A percentile compares a stretch with the other conserved stretches of the same genome.
These are phyloP conservation scores for Aspergillus ustus DNA, from an alignment of 2,329 filamentous ascomycete genomes.

Conservation along the genomic window DNA sequence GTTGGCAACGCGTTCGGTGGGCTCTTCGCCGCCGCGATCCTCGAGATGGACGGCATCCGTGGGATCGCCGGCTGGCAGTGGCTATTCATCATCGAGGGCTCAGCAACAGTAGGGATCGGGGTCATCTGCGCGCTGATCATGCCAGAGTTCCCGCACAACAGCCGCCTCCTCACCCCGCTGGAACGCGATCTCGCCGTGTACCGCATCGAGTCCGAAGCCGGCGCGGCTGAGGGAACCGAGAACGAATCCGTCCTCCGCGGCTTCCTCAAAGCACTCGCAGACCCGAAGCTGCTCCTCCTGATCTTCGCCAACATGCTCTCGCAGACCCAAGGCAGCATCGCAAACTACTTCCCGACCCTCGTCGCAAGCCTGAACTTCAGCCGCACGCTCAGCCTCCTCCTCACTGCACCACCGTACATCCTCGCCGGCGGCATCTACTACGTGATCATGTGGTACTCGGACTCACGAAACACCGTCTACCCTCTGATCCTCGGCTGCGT, in stretches of 20 bases:
- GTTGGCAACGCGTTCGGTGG: slow-evolving; percentile 34
- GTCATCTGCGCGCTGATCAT: slow-evolving; percentile 41
- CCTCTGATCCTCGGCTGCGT: slow-evolving; percentile 43
- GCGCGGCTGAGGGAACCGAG: slow-evolving; percentile 45
- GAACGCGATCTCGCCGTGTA: slow-evolving; percentile 31
- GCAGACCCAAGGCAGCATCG: slow-evolving; percentile 42
- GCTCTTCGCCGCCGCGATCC: slow-evolving; percentile 32
- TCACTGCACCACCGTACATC: slow-evolving; percentile 55
- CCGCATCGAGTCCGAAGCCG: slow-evolving; percentile 40
- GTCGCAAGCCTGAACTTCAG: slow-evolving; percentile 28
- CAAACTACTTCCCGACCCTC: slow-evolving; percentile 34
- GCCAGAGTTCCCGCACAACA: slow-evolving; percentile 48
- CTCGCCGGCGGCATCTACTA: slow-evolving; percentile 45
- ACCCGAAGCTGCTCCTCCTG: slow-evolving; percentile 44
- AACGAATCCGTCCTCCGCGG: slow-evolving; percentile 32
- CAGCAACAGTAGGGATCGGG: slow-evolving; percentile 34
- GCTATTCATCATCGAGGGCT: slow-evolving; percentile 54
- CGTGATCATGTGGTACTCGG: slow-evolving; percentile 42
- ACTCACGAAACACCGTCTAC: slow-evolving; percentile 43
- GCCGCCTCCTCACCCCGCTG: slow-evolving; percentile 32
- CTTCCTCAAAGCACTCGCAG: slow-evolving; percentile 37
- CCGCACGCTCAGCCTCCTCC: slow-evolving; percentile 48
- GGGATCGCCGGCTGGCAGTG: slow-evolving; percentile 58
- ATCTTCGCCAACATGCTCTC: slow-evolving; percentile 48
- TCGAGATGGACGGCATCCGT: slow-evolving; percentile 33